Evolutionary conservation across 148 eudicot species (phyloP), one percentile per base, ranked within the genome.

Genomic region (Arbutus unedo): DNA sequence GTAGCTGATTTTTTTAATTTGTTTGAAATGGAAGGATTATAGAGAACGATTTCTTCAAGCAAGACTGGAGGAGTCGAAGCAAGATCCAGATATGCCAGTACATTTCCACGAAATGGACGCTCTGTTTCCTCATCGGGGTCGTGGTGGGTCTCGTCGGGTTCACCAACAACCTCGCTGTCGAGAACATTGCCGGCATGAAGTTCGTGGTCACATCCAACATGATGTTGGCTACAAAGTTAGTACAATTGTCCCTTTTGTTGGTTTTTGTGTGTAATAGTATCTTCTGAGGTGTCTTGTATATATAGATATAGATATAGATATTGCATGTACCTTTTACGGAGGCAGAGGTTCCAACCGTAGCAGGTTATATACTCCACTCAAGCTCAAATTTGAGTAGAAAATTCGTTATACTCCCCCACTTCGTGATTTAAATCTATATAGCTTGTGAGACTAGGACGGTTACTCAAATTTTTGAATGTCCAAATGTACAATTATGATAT

Each of bases 181-280:
- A 96, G 85, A 96, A 96, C 80, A 83, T 96, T 15, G 95, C 99
- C 18, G 99, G 99, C 48, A 43, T 82, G 43, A 96, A 96, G 82
- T 96, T 94, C 60, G 98, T 96, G n/a, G 82, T 94, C 88, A 94
- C 98, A 55, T 96, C 99, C 74, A 85, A 92, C 73, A 79, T 96
- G 95, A 96, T 96, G 98, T 72, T 89, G 48, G 84, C 83, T 41
- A 85, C 82, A 80, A 87, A 82, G 98, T 93, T 60, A 79, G 81
- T 15, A 55, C 45, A n/a, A 23, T 8, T 4, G 18, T 21, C 7
- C 43, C 15, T n/a, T 67, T 16, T 38, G 54, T 47, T 64, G 25
- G 6, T 41, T 62, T 49, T 48, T 2, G 16, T 25, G 44, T 49
- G 43, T 10, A 23, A 66, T 48, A 68, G 60, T 56, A 56, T 56